A percentile compares a stretch with the other conserved stretches of the same genome.
phyloP scores from a whole-genome alignment of 768 basidiomycete genomes.

The Suillus americanus region DNA sequence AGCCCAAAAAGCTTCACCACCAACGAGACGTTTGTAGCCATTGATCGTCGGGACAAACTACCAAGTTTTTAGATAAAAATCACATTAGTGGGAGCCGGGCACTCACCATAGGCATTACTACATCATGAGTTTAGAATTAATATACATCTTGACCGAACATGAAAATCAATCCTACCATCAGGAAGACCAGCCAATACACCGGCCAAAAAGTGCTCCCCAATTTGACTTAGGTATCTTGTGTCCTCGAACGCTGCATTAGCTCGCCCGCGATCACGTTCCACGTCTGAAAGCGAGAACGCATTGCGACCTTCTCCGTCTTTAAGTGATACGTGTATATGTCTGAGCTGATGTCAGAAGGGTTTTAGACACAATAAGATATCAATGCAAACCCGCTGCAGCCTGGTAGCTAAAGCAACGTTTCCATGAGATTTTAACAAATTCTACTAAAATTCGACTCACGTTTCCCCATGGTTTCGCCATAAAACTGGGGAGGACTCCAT shows the following conservation, averaged over 20 bases:
- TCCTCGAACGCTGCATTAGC: conserved; percentile 74
- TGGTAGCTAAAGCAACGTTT: conserved; percentile 60
- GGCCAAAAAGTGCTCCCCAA: conserved; percentile 92
- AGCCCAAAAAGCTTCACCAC: conserved; percentile 93
- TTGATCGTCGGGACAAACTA: conserved; percentile 90
- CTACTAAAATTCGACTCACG: conserved; percentile 42
- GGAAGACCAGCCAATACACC: conserved; percentile 87
- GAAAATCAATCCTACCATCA: conserved; percentile 59
- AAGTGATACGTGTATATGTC: conserved; percentile 91
- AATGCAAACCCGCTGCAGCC: conserved; percentile 85
- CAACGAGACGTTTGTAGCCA: conserved; percentile 95
- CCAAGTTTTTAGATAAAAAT: background rate
- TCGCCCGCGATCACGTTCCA: conserved; percentile 63
- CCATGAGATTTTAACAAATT: conserved; percentile 7
- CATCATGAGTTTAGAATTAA: conserved; percentile 4
- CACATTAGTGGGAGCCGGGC: background rate
- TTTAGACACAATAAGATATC: background rate
- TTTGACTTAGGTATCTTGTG: conserved; percentile 79
- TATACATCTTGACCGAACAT: background rate
- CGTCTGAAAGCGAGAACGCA: conserved; percentile 71
- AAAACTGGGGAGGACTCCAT: conserved; percentile 90
- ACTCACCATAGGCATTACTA: conserved; percentile 81
- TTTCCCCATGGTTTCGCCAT: conserved; percentile 98
- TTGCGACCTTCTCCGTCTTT: conserved; percentile 68
- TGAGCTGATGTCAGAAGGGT: conserved; percentile 25